Evolutionary conservation across 2,329 filamentous ascomycete species (phyloP).

Genomic region (Sarocladium oryzae): DNA sequence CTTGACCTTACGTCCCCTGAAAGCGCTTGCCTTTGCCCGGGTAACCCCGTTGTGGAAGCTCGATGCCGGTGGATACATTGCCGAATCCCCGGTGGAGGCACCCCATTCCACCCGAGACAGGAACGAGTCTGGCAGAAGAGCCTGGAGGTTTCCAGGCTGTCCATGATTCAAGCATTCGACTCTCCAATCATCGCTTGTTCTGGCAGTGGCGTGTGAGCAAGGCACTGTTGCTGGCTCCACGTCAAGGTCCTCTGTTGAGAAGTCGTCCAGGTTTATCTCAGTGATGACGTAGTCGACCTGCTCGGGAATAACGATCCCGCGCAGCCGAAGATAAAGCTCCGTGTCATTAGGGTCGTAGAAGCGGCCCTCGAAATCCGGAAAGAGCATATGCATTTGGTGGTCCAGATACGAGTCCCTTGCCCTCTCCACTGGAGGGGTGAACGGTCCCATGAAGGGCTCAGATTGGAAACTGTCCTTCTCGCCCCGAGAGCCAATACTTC

Average conservation of each 20-base stretch:
- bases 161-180: not conserved
- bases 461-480: not conserved
- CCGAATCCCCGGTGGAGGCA: not conserved
- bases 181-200: not conserved
- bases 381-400: constrained; percentile 41
- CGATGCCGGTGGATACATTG: not conserved
- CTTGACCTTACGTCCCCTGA: constrained; percentile 18
- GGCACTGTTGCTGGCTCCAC: not conserved
- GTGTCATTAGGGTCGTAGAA: constrained; percentile 76
- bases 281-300: constrained; percentile 54
- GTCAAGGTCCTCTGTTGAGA: constrained; percentile 16
- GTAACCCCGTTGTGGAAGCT: not conserved
- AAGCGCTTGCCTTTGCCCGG: not conserved
- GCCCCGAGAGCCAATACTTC: constrained; percentile 9
- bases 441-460: constrained; percentile 38
- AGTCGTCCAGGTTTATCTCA: constrained; percentile 42
- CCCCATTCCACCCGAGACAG: not conserved
- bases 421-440: constrained; percentile 30
- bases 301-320: constrained; percentile 56
- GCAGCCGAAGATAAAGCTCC: constrained; percentile 62
- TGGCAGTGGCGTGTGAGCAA: not conserved
- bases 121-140: not conserved
- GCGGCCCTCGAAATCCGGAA: constrained; percentile 62
- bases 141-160: not conserved
- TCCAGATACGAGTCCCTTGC: constrained; percentile 37